Evolutionary conservation across 2,329 filamentous ascomycete genomes (phyloP).

Genomic region (Fusarium nurragi): DNA sequence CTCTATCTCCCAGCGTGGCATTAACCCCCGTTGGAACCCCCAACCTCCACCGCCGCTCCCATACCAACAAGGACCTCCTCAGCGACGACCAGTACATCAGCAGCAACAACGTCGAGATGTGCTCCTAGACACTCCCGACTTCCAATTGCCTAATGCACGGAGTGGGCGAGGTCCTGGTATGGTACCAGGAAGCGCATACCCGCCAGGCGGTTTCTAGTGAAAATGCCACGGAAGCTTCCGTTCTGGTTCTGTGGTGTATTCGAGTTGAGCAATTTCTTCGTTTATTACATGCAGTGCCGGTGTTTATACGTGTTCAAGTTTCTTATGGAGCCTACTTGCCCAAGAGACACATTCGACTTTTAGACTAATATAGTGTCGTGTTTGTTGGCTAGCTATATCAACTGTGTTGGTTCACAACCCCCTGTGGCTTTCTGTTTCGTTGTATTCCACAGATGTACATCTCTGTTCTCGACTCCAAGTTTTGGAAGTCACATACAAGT

Average conservation of each 20-base stretch:
- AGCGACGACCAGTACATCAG: conserved; percentile 60
- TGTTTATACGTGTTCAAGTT: conserved; percentile 7
- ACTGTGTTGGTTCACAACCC: conserved; percentile 7
- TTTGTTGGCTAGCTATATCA: conserved; percentile 10
- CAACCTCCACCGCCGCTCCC: conserved; percentile 57
- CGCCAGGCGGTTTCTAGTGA: conserved; percentile 44
- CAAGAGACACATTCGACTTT: conserved; percentile 12
- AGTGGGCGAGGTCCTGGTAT: conserved; percentile 53
- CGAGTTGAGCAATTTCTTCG: background rate
- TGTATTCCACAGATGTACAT: conserved; percentile 5
- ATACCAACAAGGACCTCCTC: conserved; percentile 55
- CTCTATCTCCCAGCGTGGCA: conserved; percentile 84
- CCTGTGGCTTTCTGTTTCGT: background rate
- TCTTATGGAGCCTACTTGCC: conserved; percentile 13
- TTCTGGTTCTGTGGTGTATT: background rate
- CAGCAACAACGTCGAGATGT: conserved; percentile 74
- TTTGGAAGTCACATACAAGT: conserved; percentile 14
- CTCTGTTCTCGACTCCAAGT: conserved; percentile 1
- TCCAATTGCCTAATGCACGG: conserved; percentile 70
- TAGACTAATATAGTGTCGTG: conserved; percentile 22
- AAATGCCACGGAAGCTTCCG: conserved; percentile 8
- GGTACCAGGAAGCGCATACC: conserved; percentile 66
- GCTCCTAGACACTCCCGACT: conserved; percentile 86
- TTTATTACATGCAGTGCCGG: background rate
- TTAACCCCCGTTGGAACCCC: conserved; percentile 88